A percentile compares a stretch with the other conserved stretches of the same genome.
Evolutionary conservation across 2,329 filamentous ascomycete genomes (phyloP).

Genomic region (Metarhizium rileyi): DNA sequence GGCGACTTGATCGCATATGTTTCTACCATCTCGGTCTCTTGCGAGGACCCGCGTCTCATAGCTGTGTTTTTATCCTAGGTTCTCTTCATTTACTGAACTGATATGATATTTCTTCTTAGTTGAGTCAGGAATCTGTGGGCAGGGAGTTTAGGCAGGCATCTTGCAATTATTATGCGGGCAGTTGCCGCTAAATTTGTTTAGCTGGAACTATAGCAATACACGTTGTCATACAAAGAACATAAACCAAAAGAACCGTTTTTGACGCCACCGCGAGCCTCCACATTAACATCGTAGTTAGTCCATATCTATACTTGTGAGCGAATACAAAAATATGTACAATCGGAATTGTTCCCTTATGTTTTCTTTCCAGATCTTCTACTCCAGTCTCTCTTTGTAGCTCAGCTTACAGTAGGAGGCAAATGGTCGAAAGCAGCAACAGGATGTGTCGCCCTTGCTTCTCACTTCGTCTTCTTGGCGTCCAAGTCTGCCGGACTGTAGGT

Average conservation of each 20-base stretch:
- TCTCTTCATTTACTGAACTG: no score
- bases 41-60: no score
- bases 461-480: constrained; percentile 8
- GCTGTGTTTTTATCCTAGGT: no score
- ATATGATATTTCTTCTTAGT: no score
- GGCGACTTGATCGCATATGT: no score
- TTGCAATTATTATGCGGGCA: constrained; percentile 12
- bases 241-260: background rate
- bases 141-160: constrained; percentile 14
- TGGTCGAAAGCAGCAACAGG: background rate
- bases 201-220: constrained; percentile 11
- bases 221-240: constrained; percentile 9
- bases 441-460: background rate
- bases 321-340: background rate
- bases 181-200: constrained; percentile 2
- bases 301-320: background rate
- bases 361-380: background rate
- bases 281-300: background rate
- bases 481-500: constrained; percentile 27
- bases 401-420: background rate
- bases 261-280: background rate
- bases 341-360: background rate
- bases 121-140: background rate
- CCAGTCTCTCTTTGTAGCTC: background rate
- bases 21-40: background rate